A percentile compares a stretch with the other conserved stretches of the same genome.
Evolutionary conservation across 768 basidiomycete genomes (phyloP).

Genomic region (Leucogyrophana mollusca): DNA sequence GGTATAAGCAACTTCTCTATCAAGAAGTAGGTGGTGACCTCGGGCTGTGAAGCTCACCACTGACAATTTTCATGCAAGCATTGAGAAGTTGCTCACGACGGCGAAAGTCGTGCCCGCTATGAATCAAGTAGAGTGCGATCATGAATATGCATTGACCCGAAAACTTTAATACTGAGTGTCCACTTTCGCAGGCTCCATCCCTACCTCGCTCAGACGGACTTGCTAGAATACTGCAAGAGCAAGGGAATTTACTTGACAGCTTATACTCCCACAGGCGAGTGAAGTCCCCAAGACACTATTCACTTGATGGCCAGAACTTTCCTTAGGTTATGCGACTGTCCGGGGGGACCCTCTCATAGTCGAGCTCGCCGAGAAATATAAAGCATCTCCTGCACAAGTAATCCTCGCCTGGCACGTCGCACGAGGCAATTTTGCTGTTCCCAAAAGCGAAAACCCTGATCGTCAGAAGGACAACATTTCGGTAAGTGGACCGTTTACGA

Average conservation of each 20-base stretch:
- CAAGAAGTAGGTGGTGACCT: slow-evolving; percentile 13
- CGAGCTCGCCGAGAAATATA: slow-evolving; percentile 29
- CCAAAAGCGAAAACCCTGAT: slow-evolving; percentile 16
- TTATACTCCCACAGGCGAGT: slow-evolving; percentile 51
- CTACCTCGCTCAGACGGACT: slow-evolving; percentile 59
- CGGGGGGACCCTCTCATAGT: slow-evolving; percentile 26
- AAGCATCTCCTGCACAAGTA: slow-evolving; percentile 26
- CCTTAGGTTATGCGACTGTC: slow-evolving; percentile 22
- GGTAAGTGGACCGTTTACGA: neutral
- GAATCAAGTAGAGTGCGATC: slow-evolving; percentile 57
- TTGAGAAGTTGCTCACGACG: slow-evolving; percentile 39
- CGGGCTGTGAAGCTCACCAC: neutral
- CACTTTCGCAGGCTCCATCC: slow-evolving; percentile 54
- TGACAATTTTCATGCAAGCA: slow-evolving; percentile 4
- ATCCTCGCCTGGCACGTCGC: slow-evolving; percentile 31
- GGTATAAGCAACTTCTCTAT: slow-evolving; percentile 45
- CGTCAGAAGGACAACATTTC: neutral
- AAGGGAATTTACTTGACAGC: slow-evolving; percentile 65
- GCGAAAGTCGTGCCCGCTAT: slow-evolving; percentile 59
- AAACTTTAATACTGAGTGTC: neutral
- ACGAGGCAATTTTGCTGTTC: slow-evolving; percentile 26
- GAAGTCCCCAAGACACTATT: too few species aligned
- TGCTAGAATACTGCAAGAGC: slow-evolving; percentile 52
- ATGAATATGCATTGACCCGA: neutral
- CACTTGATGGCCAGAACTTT: neutral